Base-by-base conservation (phyloP, 371 early-diverging fungal species). In the Chytridium lagenaria region DNA sequence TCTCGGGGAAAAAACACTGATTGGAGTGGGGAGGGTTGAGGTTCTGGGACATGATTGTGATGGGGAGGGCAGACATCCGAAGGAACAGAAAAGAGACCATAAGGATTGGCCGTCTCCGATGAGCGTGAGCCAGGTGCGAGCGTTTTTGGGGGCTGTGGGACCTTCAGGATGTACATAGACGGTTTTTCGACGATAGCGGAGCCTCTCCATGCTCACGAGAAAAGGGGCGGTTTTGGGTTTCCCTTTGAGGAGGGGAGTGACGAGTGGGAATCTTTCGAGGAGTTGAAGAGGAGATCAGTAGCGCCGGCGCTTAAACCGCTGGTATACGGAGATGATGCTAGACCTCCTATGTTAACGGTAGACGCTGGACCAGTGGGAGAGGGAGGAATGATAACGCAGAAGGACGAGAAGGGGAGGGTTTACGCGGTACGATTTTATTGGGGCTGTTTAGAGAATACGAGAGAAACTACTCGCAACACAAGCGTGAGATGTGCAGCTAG, bases 141-240 rank as follows among this genome's bases (percentile, higher is more conserved):
- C 26, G 26, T 55, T 55, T 26, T 23, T 55, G 57, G 57, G 57
- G 30, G 57, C 57, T 7, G 57, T 30, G 30, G 57, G 28, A 63
- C 63, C 34, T 70, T 69, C 37, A n/a, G 75, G 22, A 31, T 26
- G n/a, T 69, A 70, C 30, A 63, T 75, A 30, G 64, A 59, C 2
- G 34, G 51, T 3, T 75, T 69, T 67, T 44, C 50, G 16, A 15
- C 28, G 22, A 30, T 44, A 1, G 75, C 75, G 15, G 75, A 70
- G 19, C 61, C 70, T 5, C 39, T 75, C 22, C 59, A 75, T 44
- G 64, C 26, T 15, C 28, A 38, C 33, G 16, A 59, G 30, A 36
- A 39, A 50, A 38, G 50, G n/a, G 64, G 36, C 7, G 30, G 51
- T n/a, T 7, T 10, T 28, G 67, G 39, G 10, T 49, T 59, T 19